Evolutionary conservation across 2,329 filamentous ascomycete species (phyloP).

Genomic region (Clarireedia monteithiana): DNA sequence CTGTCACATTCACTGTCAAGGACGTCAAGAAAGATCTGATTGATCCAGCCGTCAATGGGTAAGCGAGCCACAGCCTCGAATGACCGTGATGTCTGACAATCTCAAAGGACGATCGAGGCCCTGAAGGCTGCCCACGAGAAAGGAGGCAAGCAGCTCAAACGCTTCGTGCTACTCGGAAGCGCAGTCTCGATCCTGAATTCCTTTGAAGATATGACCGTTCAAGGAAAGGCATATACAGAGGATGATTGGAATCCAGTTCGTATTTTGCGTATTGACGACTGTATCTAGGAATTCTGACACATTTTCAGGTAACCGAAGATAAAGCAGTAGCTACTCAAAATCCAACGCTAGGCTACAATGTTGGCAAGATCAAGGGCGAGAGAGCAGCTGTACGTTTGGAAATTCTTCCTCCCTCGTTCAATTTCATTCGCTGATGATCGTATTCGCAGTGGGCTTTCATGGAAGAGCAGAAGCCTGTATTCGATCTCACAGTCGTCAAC

Average conservation of each 20-base stretch:
- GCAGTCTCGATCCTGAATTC: constrained; percentile 54
- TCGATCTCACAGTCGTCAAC: constrained; percentile 52
- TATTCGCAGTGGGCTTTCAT: constrained; percentile 46
- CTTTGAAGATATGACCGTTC: constrained; percentile 46
- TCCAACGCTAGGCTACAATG: constrained; percentile 26
- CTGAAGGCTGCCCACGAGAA: constrained; percentile 58
- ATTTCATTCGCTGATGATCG: background rate
- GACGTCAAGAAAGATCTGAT: constrained; percentile 34
- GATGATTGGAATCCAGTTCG: constrained; percentile 44
- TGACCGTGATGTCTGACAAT: background rate
- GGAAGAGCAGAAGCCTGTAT: constrained; percentile 41
- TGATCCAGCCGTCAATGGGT: constrained; percentile 43
- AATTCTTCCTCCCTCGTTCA: background rate
- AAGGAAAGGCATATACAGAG: constrained; percentile 43
- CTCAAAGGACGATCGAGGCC: constrained; percentile 52
- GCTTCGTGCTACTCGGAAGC: constrained; percentile 39
- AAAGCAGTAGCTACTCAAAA: constrained; percentile 33
- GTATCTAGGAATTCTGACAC: background rate
- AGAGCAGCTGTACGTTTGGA: constrained; percentile 37
- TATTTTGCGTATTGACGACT: constrained; percentile 19
- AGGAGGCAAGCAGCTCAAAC: constrained; percentile 32
- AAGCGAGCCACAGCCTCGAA: background rate
- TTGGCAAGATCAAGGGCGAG: constrained; percentile 54
- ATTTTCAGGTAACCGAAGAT: constrained; percentile 9
- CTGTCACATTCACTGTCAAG: constrained; percentile 27